Evolutionary conservation across 2,329 filamentous ascomycete genomes (phyloP).

Genomic region (Alternaria solani): DNA sequence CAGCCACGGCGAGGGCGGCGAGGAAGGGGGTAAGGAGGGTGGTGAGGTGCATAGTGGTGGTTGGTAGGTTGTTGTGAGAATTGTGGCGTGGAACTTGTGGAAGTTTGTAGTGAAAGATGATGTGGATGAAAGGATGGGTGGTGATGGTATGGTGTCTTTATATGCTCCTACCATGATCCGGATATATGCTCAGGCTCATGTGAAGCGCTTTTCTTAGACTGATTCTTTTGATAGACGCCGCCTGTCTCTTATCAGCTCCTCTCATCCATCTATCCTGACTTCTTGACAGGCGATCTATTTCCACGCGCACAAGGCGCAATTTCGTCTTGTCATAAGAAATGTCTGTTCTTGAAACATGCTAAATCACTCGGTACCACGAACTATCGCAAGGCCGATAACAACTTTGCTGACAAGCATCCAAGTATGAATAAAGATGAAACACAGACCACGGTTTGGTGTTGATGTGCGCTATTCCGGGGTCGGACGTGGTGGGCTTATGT

Average conservation of each 20-base stretch:
- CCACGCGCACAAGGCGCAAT: neutral
- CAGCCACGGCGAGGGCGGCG: conserved; percentile 15
- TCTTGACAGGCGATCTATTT: neutral
- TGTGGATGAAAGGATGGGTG: neutral
- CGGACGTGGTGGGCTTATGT: neutral
- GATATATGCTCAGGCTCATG: neutral
- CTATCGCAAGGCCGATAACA: neutral
- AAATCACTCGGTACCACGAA: neutral
- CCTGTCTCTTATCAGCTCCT: neutral
- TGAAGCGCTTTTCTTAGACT: neutral
- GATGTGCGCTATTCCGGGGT: neutral
- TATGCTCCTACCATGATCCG: neutral
- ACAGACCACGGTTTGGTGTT: neutral
- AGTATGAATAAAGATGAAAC: neutral
- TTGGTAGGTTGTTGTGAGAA: neutral
- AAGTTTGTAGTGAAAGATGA: neutral
- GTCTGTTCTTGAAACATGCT: neutral
- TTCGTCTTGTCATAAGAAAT: neutral
- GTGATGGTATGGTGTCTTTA: neutral
- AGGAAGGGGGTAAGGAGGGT: conserved; percentile 24
- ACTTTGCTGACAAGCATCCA: neutral
- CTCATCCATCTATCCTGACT: neutral
- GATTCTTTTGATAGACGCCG: neutral
- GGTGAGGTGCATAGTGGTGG: conserved; percentile 18
- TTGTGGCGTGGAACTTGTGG: neutral